Conservation (phyloP, 345 rosid genomes). For the Cochlearia excelsa region DNA sequence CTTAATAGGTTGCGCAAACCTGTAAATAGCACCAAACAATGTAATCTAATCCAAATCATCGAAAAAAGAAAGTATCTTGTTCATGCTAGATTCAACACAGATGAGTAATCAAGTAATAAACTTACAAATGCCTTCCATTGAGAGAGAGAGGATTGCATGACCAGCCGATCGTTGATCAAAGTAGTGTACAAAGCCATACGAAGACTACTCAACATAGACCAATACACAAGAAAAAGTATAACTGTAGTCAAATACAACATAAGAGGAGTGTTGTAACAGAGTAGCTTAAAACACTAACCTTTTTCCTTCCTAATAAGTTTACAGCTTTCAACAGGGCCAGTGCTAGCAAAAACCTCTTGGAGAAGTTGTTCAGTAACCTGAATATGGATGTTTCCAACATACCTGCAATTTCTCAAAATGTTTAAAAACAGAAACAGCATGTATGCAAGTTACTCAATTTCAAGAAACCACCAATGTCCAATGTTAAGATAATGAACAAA, state of each 20-base stretch:
- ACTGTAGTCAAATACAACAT: neutral
- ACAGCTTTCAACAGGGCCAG: conserved; percentile 89
- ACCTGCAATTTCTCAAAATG: conserved; percentile 51
- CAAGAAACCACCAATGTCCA: neutral
- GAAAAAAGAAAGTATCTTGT: conserved; percentile 1
- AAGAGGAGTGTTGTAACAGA: neutral
- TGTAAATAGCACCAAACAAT: conserved; percentile 35
- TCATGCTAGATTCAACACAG: neutral
- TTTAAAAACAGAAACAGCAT: neutral
- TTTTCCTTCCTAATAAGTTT: conserved; percentile 91
- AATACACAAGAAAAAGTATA: neutral
- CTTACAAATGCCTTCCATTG: conserved; percentile 93
- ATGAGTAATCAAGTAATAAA: conserved; percentile 10
- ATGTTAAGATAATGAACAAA: neutral
- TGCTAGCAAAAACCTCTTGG: conserved; percentile 85
- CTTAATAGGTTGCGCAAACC: conserved; percentile 61
- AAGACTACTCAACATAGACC: conserved; percentile 60
- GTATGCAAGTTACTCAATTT: neutral
- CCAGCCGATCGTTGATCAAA: conserved; percentile 86
- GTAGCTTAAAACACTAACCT: conserved; percentile 50
- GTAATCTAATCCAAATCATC: conserved; percentile 5
- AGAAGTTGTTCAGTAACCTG: conserved; percentile 37
- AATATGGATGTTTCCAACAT: conserved; percentile 34
- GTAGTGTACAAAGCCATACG: conserved; percentile 92
- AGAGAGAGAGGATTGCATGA: conserved; percentile 83